Evolutionary conservation across 352 stramenopile genomes (phyloP).

Genomic region (Phytopythium mirpurense): DNA sequence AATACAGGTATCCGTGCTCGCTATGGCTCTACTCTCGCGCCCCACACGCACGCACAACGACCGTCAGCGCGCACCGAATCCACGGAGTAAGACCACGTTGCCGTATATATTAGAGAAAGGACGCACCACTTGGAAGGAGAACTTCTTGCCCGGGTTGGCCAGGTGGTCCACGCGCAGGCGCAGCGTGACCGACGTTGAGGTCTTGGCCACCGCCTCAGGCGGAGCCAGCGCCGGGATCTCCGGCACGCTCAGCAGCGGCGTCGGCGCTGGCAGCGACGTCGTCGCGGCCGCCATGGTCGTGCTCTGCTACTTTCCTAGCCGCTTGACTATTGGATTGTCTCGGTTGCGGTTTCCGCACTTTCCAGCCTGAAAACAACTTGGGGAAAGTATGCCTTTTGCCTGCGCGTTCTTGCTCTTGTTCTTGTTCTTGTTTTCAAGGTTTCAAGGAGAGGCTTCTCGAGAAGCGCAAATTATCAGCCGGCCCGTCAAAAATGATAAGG

Average conservation of each 20-base stretch:
- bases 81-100: too few relatives aligned
- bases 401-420: too few relatives aligned
- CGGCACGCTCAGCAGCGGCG: slow-evolving; percentile 23
- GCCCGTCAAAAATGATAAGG: not conserved
- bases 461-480: not conserved
- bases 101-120: not conserved
- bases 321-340: too few relatives aligned
- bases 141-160: slow-evolving; percentile 31
- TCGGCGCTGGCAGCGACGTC: slow-evolving; percentile 30
- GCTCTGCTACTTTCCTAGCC: too few relatives aligned
- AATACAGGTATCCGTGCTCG: slow-evolving; percentile 85
- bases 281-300: not conserved
- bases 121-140: slow-evolving; percentile 56
- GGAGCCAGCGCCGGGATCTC: slow-evolving; percentile 50
- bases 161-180: slow-evolving; percentile 31
- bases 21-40: slow-evolving; percentile 47
- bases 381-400: slow-evolving; percentile 3
- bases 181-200: slow-evolving; percentile 67
- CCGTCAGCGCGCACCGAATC: not conserved
- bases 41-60: not conserved
- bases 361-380: not conserved
- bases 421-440: too few relatives aligned
- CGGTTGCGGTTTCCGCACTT: not conserved
- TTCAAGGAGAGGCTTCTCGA: too few relatives aligned
- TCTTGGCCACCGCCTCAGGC: slow-evolving; percentile 72